A percentile compares a stretch with the other conserved stretches of the same genome.
Evolutionary conservation across 2,329 filamentous ascomycete species (phyloP).

Genomic region (Paraphoma chrysanthemicola): DNA sequence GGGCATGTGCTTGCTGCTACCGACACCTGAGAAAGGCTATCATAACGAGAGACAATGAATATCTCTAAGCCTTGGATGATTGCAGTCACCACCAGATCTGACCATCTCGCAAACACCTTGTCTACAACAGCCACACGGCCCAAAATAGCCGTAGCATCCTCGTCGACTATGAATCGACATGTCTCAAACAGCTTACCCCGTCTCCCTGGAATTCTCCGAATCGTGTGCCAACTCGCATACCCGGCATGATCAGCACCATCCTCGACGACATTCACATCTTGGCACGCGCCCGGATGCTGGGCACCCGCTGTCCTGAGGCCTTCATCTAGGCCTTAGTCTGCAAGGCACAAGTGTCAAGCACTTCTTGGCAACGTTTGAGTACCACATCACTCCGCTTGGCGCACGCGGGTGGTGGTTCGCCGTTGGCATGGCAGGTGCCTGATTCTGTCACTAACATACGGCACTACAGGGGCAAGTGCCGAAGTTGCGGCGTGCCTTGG

Average conservation of each 20-base stretch:
- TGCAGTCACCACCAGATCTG: neutral
- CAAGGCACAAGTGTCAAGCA: constrained; percentile 27
- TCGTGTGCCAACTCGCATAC: neutral
- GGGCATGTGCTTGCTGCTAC: no score
- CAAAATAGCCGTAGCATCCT: neutral
- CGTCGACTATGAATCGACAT: no score
- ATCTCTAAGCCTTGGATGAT: no score
- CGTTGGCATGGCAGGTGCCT: constrained; percentile 15
- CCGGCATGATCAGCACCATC: constrained; percentile 14
- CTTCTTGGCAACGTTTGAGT: constrained; percentile 37
- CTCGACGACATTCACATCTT: constrained; percentile 16
- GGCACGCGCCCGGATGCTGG: constrained; percentile 22
- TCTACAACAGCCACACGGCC: neutral
- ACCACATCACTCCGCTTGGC: constrained; percentile 33
- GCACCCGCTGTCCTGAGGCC: constrained; percentile 27
- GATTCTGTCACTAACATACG: constrained; percentile 9
- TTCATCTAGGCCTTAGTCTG: constrained; percentile 21
- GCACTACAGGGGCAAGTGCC: constrained; percentile 22
- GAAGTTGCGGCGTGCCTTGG: constrained; percentile 1
- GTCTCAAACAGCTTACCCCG: constrained; percentile 9
- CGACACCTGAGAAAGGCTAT: no score
- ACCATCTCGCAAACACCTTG: neutral
- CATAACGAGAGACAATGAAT: no score
- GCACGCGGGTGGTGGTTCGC: constrained; percentile 21
- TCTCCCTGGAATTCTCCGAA: neutral